Percentiles rank a stretch among this genome's conserved stretches.
Conservation (phyloP, 441 rosid species). For the Pelargonium exstipulatum region DNA sequence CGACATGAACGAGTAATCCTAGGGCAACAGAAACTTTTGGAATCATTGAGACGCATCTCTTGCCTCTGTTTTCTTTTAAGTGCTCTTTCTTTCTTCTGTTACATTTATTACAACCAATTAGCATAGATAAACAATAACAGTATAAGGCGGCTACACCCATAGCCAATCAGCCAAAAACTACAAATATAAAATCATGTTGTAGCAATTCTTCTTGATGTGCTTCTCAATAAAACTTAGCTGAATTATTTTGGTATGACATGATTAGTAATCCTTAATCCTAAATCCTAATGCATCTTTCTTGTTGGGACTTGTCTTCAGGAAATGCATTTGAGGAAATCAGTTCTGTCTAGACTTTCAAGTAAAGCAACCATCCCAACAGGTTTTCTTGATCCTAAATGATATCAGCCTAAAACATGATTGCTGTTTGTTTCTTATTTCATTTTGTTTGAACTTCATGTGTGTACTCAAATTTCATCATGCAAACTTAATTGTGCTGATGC, state of each 20-base stretch:
- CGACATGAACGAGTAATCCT: conserved; percentile 58
- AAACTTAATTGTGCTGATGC: too few species aligned
- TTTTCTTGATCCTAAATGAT: background rate
- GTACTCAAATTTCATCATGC: too few species aligned
- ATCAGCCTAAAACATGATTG: background rate
- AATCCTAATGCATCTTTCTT: conserved; percentile 1
- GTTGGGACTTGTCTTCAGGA: conserved; percentile 21
- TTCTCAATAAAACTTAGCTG: too few species aligned
- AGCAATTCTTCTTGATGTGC: too few species aligned
- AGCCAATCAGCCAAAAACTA: conserved; percentile 3
- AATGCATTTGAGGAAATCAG: conserved; percentile 20
- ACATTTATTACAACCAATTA: conserved; percentile 13
- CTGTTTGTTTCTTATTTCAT: too few species aligned
- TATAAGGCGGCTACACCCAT: background rate
- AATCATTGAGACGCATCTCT: conserved; percentile 43
- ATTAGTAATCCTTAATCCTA: background rate
- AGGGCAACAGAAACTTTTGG: conserved; percentile 25
- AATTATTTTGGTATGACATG: too few species aligned
- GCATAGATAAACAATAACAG: conserved; percentile 6
- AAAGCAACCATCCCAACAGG: conserved; percentile 22
- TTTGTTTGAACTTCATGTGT: too few species aligned
- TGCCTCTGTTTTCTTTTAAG: conserved; percentile 48
- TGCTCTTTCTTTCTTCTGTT: conserved; percentile 64
- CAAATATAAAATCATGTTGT: too few species aligned
- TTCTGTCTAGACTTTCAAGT: conserved; percentile 20